A percentile compares a stretch with the other conserved stretches of the same genome.
Evolutionary conservation across 1,284 basidiomycete species (phyloP).

Genomic region (Takashimella koratensis): DNA sequence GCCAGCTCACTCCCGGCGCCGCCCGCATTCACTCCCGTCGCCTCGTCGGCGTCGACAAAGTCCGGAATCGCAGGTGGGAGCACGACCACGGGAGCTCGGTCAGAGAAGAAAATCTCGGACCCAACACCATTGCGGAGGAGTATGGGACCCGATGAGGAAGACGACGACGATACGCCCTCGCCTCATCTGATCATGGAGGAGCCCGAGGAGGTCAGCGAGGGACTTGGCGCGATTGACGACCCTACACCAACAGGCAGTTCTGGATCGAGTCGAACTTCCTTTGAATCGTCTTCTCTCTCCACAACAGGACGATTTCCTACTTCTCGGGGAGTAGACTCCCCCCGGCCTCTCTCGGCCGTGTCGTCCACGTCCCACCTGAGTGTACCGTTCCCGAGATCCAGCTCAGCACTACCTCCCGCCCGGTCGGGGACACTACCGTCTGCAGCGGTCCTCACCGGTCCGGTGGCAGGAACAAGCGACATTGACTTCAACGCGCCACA

Average conservation of each 20-base stretch:
- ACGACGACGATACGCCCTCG: background rate
- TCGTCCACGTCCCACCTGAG: slow-evolving; percentile 1
- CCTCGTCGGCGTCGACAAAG: background rate
- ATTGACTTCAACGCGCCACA: background rate
- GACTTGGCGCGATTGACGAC: background rate
- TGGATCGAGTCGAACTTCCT: background rate
- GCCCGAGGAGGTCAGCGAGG: background rate
- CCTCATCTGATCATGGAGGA: slow-evolving; percentile 4
- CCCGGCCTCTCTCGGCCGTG: background rate
- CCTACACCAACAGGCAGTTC: background rate
- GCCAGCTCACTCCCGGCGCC: background rate
- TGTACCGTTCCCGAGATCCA: background rate
- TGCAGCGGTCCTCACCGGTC: slow-evolving; percentile 5
- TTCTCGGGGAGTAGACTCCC: background rate
- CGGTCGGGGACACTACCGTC: slow-evolving; percentile 15
- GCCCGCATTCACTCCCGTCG: background rate
- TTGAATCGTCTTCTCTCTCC: background rate
- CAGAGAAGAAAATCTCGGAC: slow-evolving; percentile 22
- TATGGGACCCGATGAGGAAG: background rate
- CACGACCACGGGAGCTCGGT: background rate
- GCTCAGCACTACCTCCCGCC: background rate
- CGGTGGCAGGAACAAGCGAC: background rate
- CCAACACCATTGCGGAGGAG: slow-evolving; percentile 27
- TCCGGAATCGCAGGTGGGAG: background rate
- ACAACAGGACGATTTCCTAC: background rate